phyloP scores from a whole-genome alignment of 2,329 filamentous ascomycete genomes.

The Penicillium capsulatum region DNA sequence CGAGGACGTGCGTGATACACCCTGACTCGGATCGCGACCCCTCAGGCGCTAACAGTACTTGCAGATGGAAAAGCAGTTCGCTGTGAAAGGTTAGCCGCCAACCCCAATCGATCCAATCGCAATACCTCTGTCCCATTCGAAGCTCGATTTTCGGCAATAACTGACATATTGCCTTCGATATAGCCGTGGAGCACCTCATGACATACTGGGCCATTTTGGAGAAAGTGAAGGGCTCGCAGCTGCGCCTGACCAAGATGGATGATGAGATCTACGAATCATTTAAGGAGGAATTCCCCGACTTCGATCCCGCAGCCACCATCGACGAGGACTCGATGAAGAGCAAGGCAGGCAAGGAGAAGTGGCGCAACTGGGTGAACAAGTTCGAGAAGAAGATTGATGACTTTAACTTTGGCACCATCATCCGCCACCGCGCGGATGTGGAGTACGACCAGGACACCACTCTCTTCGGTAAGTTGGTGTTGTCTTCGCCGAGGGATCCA shows the following conservation, averaged over 20 bases:
- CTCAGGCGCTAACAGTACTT: slow-evolving; percentile 21
- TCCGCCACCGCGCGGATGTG: slow-evolving; percentile 69
- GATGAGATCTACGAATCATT: slow-evolving; percentile 93
- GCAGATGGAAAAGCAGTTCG: slow-evolving; percentile 98
- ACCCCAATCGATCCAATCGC: background rate
- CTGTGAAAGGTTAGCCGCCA: slow-evolving; percentile 70
- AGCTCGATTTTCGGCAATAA: background rate
- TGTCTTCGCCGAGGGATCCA: background rate
- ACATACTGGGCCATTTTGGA: slow-evolving; percentile 97
- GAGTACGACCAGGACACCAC: slow-evolving; percentile 88
- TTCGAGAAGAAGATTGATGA: slow-evolving; percentile 96
- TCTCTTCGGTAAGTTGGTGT: slow-evolving; percentile 68
- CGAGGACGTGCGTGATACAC: slow-evolving; percentile 56
- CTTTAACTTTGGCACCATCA: slow-evolving; percentile 95
- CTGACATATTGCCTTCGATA: slow-evolving; percentile 8
- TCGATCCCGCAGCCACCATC: slow-evolving; percentile 74
- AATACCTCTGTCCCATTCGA: too few species aligned
- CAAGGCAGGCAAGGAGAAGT: slow-evolving; percentile 87
- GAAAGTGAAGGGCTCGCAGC: slow-evolving; percentile 77
- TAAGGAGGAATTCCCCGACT: slow-evolving; percentile 82
- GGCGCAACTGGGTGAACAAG: slow-evolving; percentile 88
- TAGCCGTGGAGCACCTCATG: slow-evolving; percentile 86
- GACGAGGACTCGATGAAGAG: slow-evolving; percentile 97
- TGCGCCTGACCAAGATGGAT: slow-evolving; percentile 90
- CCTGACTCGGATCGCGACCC: background rate